Conservation (phyloP, 805 yeast species). For the Candida loeiensis region DNA sequence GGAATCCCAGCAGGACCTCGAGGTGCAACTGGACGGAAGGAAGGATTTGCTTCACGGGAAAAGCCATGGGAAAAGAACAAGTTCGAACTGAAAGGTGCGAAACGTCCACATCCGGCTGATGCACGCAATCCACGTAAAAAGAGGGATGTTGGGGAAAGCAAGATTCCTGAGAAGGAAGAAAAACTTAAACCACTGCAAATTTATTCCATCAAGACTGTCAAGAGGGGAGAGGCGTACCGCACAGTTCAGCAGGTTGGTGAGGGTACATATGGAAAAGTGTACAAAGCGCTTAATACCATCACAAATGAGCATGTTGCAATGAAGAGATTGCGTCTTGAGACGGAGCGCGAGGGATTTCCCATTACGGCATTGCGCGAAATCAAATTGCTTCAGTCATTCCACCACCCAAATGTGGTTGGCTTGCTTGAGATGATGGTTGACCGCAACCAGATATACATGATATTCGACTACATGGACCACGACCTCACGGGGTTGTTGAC, state of each 20-base stretch:
- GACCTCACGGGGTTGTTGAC: conserved; percentile 85
- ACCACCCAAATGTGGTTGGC: conserved; percentile 79
- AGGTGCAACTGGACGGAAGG: background rate
- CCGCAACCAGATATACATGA: conserved; percentile 71
- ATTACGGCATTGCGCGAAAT: conserved; percentile 93
- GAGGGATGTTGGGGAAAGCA: conserved; percentile 3
- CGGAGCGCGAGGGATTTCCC: conserved; percentile 93
- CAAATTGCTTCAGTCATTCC: conserved; percentile 73
- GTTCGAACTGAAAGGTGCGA: conserved; percentile 1
- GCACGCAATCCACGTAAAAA: conserved; percentile 7
- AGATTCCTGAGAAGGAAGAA: background rate
- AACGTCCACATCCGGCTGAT: conserved; percentile 4
- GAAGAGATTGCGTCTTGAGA: conserved; percentile 77
- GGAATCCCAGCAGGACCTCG: conserved; percentile 5
- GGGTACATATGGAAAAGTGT: conserved; percentile 96
- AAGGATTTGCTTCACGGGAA: conserved; percentile 5
- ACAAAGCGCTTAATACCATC: conserved; percentile 70
- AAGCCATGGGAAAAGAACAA: background rate
- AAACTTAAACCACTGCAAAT: conserved; percentile 23
- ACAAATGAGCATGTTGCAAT: conserved; percentile 80
- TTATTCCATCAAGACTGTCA: conserved; percentile 27
- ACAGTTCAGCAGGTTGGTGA: conserved; percentile 93
- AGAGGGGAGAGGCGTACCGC: conserved; percentile 49
- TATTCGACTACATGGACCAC: conserved; percentile 90
- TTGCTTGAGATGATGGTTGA: conserved; percentile 89